Evolutionary conservation across 139 green algal genomes (phyloP), one percentile per base, ranked within the genome.

Genomic region (Pleodorina starrii): DNA sequence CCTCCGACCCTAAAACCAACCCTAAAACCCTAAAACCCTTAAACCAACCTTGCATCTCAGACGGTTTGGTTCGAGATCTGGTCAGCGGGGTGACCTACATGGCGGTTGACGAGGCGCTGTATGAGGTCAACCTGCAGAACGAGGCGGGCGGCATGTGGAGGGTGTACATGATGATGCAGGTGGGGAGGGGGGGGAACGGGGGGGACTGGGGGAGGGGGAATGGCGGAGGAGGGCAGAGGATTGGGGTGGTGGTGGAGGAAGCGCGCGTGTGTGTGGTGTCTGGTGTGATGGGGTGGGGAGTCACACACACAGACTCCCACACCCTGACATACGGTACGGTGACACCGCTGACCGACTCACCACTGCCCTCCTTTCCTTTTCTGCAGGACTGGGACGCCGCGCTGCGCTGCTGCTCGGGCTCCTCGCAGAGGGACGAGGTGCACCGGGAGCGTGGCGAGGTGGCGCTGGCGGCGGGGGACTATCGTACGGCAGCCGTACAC

Each of bases 111-210:
- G 93, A 95, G 63, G 79, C 85, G n/a, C 79, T 96, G 48, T 95
- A 97, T 78, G 94, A 98, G 80, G 89, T 97, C 23, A 23, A 60
- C 29, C 48, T 96, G 40, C 71, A 79, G 4, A 87, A 96, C 71
- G 97, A 99, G 86, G 92, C 79, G 25, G 86, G 93, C 0, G 94
- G 97, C 92, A 97, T 99, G 96, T 99, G 97, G 97, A 51, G 91
- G 27, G 93, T 96, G n/a, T 95, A 95, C 84, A 90, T 98, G 57
- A 91, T 95, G 43, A 90, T 92, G 54, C 91, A 95, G 90, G 90
- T 88, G 66, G n/a, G 81, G n/a, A 29, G 44, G 21, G 50, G 50
- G 51, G 11, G 48, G 11, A 10, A 59, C 11, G 38, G 21, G 40
- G 42, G 71, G 38, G 36, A 4, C 9, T 38, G 72, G 42, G 72